These are phyloP conservation scores for Wickerhamiella sorbophila DNA, from an alignment of 805 yeast species.

Conservation along the genomic window DNA sequence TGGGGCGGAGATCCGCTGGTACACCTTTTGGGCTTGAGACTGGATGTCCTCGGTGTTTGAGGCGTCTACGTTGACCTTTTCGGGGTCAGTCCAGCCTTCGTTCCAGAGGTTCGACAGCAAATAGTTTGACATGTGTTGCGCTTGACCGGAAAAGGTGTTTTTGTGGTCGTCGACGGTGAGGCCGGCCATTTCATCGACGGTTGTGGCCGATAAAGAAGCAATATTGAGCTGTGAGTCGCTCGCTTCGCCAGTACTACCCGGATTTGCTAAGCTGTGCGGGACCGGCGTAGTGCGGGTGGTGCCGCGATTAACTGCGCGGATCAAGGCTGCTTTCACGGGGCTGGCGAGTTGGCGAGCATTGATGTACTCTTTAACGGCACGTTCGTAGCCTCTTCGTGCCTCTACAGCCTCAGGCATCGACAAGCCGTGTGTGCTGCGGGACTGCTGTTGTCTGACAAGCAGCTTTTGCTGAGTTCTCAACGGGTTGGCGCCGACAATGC, in stretches of 20 bases:
- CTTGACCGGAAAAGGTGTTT: constrained; percentile 4
- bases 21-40: not conserved
- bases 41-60: not conserved
- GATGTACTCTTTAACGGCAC: constrained; percentile 5
- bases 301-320: not conserved
- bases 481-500: constrained; percentile 7
- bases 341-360: constrained; percentile 2
- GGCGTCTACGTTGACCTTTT: not conserved
- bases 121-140: constrained; percentile 11
- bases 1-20: constrained; percentile 1
- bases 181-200: constrained; percentile 16
- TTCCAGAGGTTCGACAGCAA: constrained; percentile 16
- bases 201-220: constrained; percentile 16
- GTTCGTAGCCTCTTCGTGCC: constrained; percentile 4
- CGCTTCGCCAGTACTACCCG: not conserved
- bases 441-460: constrained; percentile 5
- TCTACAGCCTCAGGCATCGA: not conserved
- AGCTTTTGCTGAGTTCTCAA: constrained; percentile 6
- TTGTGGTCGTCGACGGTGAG: constrained; percentile 8
- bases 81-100: constrained; percentile 16
- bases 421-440: not conserved
- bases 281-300: not conserved
- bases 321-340: not conserved
- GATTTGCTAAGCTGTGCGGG: not conserved
- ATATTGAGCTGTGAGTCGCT: constrained; percentile 1